Percentiles rank a stretch among this genome's conserved stretches.
Conservation (phyloP, 2,329 filamentous ascomycete species). For the Paecilomyces variotii region DNA sequence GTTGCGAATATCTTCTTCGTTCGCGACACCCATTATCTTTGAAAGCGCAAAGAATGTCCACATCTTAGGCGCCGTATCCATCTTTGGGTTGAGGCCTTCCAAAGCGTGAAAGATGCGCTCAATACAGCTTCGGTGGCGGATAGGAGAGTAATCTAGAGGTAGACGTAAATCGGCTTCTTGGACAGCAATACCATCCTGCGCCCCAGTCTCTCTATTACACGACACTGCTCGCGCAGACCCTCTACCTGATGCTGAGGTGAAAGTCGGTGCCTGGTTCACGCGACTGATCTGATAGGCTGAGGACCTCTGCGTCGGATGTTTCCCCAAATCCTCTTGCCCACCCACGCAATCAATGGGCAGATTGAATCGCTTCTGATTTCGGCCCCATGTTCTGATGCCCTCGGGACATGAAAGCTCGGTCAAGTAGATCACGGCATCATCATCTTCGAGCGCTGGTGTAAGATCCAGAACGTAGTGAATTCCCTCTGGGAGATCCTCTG, state of each 20-base stretch:
- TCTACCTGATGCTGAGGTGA: background rate
- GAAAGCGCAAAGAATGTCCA: constrained; percentile 60
- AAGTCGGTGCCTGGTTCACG: background rate
- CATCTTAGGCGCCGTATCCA: constrained; percentile 59
- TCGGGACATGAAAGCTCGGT: constrained; percentile 52
- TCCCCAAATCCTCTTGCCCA: constrained; percentile 40
- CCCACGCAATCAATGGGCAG: constrained; percentile 36
- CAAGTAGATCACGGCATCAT: constrained; percentile 53
- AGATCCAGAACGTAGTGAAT: constrained; percentile 56
- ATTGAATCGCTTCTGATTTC: constrained; percentile 26
- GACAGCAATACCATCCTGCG: background rate
- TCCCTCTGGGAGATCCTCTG: constrained; percentile 24
- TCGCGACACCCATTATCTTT: constrained; percentile 45
- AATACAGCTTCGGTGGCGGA: constrained; percentile 57
- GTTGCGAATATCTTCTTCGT: constrained; percentile 30
- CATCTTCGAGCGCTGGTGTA: constrained; percentile 54
- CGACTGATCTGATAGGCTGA: background rate
- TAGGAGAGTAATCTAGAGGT: constrained; percentile 52
- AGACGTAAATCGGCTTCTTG: constrained; percentile 2
- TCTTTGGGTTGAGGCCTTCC: constrained; percentile 43
- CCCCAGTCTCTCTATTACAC: background rate
- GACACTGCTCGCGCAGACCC: background rate
- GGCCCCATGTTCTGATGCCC: constrained; percentile 50
- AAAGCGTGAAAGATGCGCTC: constrained; percentile 54
- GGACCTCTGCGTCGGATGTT: background rate